These are phyloP conservation scores for Tetradesmus obliquus DNA, from an alignment of 139 green algal genomes.

Conservation along the genomic window DNA sequence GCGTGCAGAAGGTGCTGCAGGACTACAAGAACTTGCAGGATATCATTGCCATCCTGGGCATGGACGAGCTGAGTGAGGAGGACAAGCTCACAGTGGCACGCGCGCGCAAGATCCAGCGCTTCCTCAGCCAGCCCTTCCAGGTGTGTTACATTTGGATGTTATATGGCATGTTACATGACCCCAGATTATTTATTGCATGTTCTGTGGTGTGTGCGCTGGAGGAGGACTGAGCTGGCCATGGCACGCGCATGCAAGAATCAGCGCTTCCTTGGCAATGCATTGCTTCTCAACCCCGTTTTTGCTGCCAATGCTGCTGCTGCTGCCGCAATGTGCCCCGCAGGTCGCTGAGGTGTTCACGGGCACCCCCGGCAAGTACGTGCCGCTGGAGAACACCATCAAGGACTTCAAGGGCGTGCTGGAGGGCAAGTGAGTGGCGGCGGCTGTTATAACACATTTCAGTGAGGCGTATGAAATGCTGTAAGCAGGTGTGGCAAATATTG, in stretches of 20 bases:
- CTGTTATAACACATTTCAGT: neutral
- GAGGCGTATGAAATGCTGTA: no score
- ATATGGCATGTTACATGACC: neutral
- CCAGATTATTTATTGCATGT: no score
- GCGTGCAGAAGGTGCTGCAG: constrained; percentile 98
- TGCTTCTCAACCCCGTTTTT: neutral
- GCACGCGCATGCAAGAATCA: constrained; percentile 98
- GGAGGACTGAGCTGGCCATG: constrained; percentile 99
- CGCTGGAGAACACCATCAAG: constrained; percentile 93
- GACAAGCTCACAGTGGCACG: constrained; percentile 99
- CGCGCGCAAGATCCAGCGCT: constrained; percentile 99
- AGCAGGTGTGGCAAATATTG: no score
- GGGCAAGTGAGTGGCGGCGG: neutral
- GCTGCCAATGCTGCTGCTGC: neutral
- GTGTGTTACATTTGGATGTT: constrained; percentile 28
- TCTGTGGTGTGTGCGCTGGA: constrained; percentile 61
- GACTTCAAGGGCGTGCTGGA: constrained; percentile 95
- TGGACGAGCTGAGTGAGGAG: constrained; percentile 99
- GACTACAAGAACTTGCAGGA: constrained; percentile 99
- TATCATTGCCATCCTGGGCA: constrained; percentile 99
- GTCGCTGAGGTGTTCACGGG: constrained; percentile 99
- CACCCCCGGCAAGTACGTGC: constrained; percentile 97
- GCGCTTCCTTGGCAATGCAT: constrained; percentile 94
- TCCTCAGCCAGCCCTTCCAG: constrained; percentile 99
- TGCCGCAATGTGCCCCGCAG: constrained; percentile 29